phyloP scores from a whole-genome alignment of 1,284 basidiomycete species.

The Papiliotrema nemorosa region DNA sequence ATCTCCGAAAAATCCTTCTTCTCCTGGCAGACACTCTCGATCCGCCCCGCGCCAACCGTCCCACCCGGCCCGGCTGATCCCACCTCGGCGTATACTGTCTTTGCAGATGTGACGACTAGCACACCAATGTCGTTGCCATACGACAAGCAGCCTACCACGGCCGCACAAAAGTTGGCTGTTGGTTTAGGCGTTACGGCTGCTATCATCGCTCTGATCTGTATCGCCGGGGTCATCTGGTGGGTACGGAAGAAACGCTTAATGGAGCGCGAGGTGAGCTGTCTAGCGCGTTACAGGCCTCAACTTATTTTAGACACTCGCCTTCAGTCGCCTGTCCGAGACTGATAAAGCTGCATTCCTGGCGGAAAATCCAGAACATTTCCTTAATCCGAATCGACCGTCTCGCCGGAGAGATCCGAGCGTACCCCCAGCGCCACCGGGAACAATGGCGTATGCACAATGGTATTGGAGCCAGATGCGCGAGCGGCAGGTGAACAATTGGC shows the following conservation, averaged over 20 bases:
- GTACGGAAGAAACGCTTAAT: slow-evolving; percentile 25
- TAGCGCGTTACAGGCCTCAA: not conserved
- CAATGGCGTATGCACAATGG: slow-evolving; percentile 23
- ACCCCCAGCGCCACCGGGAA: too few species aligned
- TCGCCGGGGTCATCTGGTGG: slow-evolving; percentile 26
- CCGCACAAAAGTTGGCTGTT: slow-evolving; percentile 24
- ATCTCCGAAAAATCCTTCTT: slow-evolving; percentile 38
- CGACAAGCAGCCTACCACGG: slow-evolving; percentile 15
- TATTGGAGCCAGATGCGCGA: slow-evolving; percentile 22
- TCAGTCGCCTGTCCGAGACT: slow-evolving; percentile 31
- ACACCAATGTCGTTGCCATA: slow-evolving; percentile 27
- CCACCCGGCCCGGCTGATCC: slow-evolving; percentile 17
- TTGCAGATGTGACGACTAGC: slow-evolving; percentile 23
- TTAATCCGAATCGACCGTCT: slow-evolving; percentile 24
- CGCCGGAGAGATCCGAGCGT: not conserved
- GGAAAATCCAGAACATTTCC: slow-evolving; percentile 35
- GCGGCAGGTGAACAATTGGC: not conserved
- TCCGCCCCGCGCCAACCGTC: slow-evolving; percentile 29
- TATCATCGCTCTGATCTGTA: slow-evolving; percentile 23
- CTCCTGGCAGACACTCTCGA: slow-evolving; percentile 35
- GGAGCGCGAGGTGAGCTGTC: slow-evolving; percentile 31
- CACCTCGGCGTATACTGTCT: slow-evolving; percentile 32
- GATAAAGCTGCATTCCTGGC: slow-evolving; percentile 37
- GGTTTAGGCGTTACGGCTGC: slow-evolving; percentile 33
- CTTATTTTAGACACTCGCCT: slow-evolving; percentile 29